phyloP scores from a whole-genome alignment of 2,329 filamentous ascomycete species.

The Sporothrix globosa region DNA sequence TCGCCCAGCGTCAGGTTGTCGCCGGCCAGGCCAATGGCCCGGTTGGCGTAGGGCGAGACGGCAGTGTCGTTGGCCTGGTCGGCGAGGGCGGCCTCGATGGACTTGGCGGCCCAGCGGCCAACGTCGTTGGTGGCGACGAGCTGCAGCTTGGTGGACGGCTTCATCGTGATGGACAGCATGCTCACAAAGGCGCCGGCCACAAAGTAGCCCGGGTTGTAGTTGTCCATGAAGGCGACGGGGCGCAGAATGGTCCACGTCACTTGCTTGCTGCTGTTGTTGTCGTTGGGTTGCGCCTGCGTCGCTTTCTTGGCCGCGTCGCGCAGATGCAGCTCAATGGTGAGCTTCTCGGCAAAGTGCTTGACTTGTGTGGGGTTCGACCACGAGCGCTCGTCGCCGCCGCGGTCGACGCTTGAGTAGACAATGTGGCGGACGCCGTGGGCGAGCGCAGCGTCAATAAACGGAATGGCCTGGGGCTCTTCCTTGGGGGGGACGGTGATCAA shows the following conservation, averaged over 20 bases:
- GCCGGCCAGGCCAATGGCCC: constrained; percentile 44
- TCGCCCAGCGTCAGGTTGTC: constrained; percentile 45
- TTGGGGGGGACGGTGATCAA: constrained; percentile 42
- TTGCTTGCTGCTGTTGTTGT: no score
- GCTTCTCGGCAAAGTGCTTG: constrained; percentile 50
- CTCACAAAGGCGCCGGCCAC: constrained; percentile 42
- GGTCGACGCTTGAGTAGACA: constrained; percentile 42
- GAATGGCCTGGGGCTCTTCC: constrained; percentile 45
- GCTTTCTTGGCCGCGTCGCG: constrained; percentile 42
- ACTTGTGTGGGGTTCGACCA: constrained; percentile 41
- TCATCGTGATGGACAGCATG: constrained; percentile 41
- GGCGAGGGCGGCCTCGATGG: constrained; percentile 30
- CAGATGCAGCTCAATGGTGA: constrained; percentile 62
- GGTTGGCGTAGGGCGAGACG: constrained; percentile 39
- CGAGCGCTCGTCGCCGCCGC: constrained; percentile 41
- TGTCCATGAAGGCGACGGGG: constrained; percentile 49
- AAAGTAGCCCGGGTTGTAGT: constrained; percentile 44
- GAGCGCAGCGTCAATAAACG: constrained; percentile 44
- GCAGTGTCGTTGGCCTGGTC: constrained; percentile 39
- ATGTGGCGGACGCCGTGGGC: constrained; percentile 42
- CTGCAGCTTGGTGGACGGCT: constrained; percentile 43
- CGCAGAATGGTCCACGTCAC: constrained; percentile 47
- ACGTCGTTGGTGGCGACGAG: constrained; percentile 47
- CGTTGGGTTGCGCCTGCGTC: constrained; percentile 29
- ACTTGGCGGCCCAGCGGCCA: constrained; percentile 45